Conservation (phyloP, 768 basidiomycete genomes). For the Collybia nuda region DNA sequence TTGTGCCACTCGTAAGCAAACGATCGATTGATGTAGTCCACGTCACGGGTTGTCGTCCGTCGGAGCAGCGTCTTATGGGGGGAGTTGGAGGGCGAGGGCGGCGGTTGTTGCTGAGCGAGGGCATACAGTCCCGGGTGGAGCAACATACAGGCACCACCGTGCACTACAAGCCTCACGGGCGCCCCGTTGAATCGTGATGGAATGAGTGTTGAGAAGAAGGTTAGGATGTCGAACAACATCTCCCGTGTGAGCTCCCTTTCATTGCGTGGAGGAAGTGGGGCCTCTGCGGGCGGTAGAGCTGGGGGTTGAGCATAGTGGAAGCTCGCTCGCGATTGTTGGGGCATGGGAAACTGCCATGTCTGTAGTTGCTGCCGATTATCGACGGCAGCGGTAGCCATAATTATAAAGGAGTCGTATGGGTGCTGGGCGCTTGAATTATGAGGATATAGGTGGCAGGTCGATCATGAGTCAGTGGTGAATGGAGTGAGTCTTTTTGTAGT, state of each 20-base stretch:
- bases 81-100: conserved; percentile 8
- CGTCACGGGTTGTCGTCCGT: conserved; percentile 59
- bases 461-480: too few relatives aligned
- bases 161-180: conserved; percentile 60
- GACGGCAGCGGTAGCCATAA: not conserved
- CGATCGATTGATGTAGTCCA: conserved; percentile 66
- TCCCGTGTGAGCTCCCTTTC: conserved; percentile 37
- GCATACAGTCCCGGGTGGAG: conserved; percentile 46
- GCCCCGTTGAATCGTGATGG: conserved; percentile 40
- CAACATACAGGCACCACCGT: conserved; percentile 76
- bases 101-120: conserved; percentile 27
- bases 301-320: conserved; percentile 3
- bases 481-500: too few relatives aligned
- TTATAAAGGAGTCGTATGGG: not conserved
- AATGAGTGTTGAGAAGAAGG: conserved; percentile 49
- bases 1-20: conserved; percentile 55
- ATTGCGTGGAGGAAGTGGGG: conserved; percentile 30
- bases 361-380: not conserved
- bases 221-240: conserved; percentile 45
- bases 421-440: too few relatives aligned
- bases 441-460: too few relatives aligned
- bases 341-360: not conserved
- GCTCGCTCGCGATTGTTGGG: not conserved
- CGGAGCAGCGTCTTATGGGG: conserved; percentile 31
- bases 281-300: not conserved